Conservation (phyloP, 192 early-diverging fungal species). For the Coemansia sp. region DNA sequence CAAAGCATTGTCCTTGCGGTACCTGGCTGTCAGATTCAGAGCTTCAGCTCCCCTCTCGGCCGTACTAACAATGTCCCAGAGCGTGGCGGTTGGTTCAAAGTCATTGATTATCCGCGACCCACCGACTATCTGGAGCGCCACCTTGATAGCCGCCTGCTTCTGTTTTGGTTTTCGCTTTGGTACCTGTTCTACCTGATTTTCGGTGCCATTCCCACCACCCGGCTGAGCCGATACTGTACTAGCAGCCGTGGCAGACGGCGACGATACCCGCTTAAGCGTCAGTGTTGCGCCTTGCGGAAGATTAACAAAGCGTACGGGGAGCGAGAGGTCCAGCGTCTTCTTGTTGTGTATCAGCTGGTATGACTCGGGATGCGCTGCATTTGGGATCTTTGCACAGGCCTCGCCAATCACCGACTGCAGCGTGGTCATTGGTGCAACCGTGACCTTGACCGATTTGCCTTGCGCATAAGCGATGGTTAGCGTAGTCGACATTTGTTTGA, state of each 20-base stretch:
- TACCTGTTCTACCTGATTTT: no score
- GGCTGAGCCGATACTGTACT: not conserved
- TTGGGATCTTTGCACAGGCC: slow-evolving; percentile 62
- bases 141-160: slow-evolving; percentile 34
- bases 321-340: slow-evolving; percentile 68
- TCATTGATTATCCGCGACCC: slow-evolving; percentile 65
- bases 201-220: no score
- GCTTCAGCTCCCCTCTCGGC: slow-evolving; percentile 19
- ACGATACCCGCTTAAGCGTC: slow-evolving; percentile 38
- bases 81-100: slow-evolving; percentile 57
- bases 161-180: not conserved
- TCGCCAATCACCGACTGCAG: slow-evolving; percentile 65
- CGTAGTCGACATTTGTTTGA: slow-evolving; percentile 56
- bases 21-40: slow-evolving; percentile 31
- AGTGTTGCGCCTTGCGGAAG: slow-evolving; percentile 79
- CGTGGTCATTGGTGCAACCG: slow-evolving; percentile 75
- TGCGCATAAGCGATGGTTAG: slow-evolving; percentile 59
- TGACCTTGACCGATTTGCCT: slow-evolving; percentile 54
- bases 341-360: slow-evolving; percentile 69
- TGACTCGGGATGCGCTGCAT: slow-evolving; percentile 55
- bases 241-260: not conserved
- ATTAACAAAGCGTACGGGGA: slow-evolving; percentile 79
- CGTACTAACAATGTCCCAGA: slow-evolving; percentile 62
- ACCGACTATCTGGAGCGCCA: slow-evolving; percentile 79
- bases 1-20: not conserved